These are phyloP conservation scores for Colletotrichum sp. DNA, from an alignment of 2,329 filamentous ascomycete genomes.

Conservation along the genomic window DNA sequence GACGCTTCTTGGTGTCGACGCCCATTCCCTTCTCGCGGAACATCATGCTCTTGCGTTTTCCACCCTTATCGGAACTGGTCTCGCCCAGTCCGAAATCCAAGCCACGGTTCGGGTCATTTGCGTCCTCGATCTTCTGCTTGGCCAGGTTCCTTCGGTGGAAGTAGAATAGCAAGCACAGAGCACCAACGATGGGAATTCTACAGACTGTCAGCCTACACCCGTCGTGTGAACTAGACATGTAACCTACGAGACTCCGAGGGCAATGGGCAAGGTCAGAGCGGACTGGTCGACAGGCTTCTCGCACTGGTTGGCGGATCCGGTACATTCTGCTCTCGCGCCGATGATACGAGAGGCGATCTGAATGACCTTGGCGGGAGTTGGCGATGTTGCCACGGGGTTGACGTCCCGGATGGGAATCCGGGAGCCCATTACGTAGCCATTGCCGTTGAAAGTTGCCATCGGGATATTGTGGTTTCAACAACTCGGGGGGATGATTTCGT, in stretches of 20 bases:
- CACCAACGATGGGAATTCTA: constrained; percentile 78
- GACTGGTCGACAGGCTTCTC: constrained; percentile 63
- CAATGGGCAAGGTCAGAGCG: constrained; percentile 69
- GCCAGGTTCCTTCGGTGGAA: constrained; percentile 81
- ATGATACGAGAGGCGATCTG: constrained; percentile 24
- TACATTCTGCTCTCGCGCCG: constrained; percentile 16
- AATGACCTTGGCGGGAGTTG: neutral
- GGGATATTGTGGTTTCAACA: neutral
- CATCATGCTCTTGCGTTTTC: constrained; percentile 45
- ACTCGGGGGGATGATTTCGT: neutral
- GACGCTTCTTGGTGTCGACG: constrained; percentile 44
- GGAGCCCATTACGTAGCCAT: constrained; percentile 29
- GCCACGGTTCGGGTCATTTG: constrained; percentile 84
- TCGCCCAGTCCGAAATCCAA: constrained; percentile 88
- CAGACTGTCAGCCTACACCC: constrained; percentile 22
- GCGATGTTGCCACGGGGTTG: constrained; percentile 2
- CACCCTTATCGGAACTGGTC: constrained; percentile 30
- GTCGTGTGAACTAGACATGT: neutral
- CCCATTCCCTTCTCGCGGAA: constrained; percentile 55
- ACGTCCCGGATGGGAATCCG: constrained; percentile 28
- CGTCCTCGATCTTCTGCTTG: constrained; percentile 78
- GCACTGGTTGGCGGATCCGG: constrained; percentile 47
- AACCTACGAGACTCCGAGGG: constrained; percentile 74
- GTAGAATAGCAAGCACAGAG: constrained; percentile 71
- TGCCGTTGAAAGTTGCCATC: constrained; percentile 21